Evolutionary conservation across 768 basidiomycete genomes (phyloP).

Genomic region (Leucocoprinus birnbaumii): DNA sequence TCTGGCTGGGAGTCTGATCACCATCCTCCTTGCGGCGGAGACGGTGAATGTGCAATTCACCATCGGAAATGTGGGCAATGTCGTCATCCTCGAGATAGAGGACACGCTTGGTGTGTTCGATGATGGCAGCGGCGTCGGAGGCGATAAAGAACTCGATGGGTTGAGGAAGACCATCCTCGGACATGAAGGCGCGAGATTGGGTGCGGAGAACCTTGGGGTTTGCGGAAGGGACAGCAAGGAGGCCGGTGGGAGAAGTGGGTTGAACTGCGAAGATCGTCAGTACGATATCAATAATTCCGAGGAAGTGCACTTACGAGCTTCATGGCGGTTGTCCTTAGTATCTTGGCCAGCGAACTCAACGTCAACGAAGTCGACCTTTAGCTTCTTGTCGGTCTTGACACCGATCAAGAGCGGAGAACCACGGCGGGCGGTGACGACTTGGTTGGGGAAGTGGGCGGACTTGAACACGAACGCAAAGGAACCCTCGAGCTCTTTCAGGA

Average conservation of each 20-base stretch:
- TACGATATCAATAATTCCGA: background rate
- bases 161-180: constrained; percentile 96
- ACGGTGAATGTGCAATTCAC: constrained; percentile 98
- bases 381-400: constrained; percentile 99
- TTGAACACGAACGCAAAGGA: constrained; percentile 99
- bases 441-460: constrained; percentile 91
- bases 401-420: constrained; percentile 96
- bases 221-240: constrained; percentile 65
- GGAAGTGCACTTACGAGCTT: constrained; percentile 33
- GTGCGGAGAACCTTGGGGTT: constrained; percentile 85
- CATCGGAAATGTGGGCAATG: constrained; percentile 95
- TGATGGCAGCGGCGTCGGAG: constrained; percentile 92
- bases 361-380: constrained; percentile 99
- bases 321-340: constrained; percentile 35
- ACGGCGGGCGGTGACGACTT: constrained; percentile 93
- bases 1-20: constrained; percentile 52
- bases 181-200: constrained; percentile 97
- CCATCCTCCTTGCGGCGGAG: constrained; percentile 86
- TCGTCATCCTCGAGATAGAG: constrained; percentile 99
- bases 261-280: constrained; percentile 28
- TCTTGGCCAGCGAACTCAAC: constrained; percentile 89
- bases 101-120: constrained; percentile 99
- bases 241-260: constrained; percentile 47
- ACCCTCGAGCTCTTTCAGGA: constrained; percentile 96
- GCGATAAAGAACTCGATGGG: constrained; percentile 99